Evolutionary conservation across 1,139 yeast species (phyloP), one percentile per base, ranked within the genome.

Genomic region (Tardiomyces blankii): DNA sequence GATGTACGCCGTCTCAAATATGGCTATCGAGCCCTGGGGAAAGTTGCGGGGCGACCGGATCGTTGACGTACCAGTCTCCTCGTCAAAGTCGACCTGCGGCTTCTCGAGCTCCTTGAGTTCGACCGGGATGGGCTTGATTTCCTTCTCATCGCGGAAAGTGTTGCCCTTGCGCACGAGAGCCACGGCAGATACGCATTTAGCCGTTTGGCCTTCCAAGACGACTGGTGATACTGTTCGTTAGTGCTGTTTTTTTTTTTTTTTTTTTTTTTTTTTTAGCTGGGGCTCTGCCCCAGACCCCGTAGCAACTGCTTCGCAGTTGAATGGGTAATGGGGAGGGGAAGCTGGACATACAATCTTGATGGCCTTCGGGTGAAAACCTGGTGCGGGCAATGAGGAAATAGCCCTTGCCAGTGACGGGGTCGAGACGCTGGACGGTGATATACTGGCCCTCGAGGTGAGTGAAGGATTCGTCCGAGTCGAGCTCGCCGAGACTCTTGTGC

Each of bases 371-470:
- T 18, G 64, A 61, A 55, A 91, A 89, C 59, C 87, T 87, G 3
- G 93, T 78, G 61, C 96, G 75, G 0, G 96, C 95, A 60, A 91
- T 75, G 57, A 91, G 70, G 56, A 85, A 87, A 79, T 86, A 86
- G 1, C 98, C 98, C 49, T 76, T 75, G 1, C 96, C 97, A 8
- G 88, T 80, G 52, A 78, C 74, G 0, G 95, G 82, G 59, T 87
- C 86, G 44, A 82, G 77, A 53, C 97, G 72, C 63, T 89, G 96
- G 46, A 89, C 81, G 1, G 97, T 89, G 50, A 91, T 86, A 62
- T 75, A 91, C 62, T 88, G 95, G 11, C 85, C 95, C 53, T 87
- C 95, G 59, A 86, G 96, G 59, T 91, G 96, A 43, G 91, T 86
- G 62, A 86, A 91, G 82, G 85, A 87, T 65, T 91, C 97, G 54